phyloP scores from a whole-genome alignment of 192 early-diverging fungal species.

The Backusella macrospora region DNA sequence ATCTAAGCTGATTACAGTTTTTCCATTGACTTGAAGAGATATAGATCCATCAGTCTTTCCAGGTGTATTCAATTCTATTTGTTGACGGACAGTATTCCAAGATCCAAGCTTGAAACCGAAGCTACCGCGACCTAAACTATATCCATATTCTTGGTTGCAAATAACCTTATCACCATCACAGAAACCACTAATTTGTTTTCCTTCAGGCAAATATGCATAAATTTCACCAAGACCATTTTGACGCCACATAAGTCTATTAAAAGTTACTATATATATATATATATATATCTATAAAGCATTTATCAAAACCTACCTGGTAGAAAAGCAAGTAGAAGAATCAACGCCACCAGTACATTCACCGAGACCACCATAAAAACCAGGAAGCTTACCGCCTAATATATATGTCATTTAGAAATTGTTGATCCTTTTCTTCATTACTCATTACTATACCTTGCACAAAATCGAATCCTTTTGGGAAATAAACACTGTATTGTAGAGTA shows the following conservation, averaged over 20 bases:
- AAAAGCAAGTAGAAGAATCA: slow-evolving; percentile 51
- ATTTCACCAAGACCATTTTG: slow-evolving; percentile 51
- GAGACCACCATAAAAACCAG: slow-evolving; percentile 57
- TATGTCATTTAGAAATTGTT: neutral
- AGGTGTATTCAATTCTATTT: slow-evolving; percentile 38
- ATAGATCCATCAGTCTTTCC: slow-evolving; percentile 27
- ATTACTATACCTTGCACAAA: slow-evolving; percentile 46
- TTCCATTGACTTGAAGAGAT: slow-evolving; percentile 23
- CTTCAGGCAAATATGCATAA: slow-evolving; percentile 48
- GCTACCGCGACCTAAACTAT: slow-evolving; percentile 53
- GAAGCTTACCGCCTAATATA: slow-evolving; percentile 54
- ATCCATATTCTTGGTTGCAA: slow-evolving; percentile 57
- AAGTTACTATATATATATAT: neutral
- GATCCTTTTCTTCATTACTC: neutral
- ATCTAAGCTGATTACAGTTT: slow-evolving; percentile 16
- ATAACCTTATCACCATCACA: slow-evolving; percentile 41
- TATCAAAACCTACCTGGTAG: slow-evolving; percentile 44
- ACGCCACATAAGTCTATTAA: slow-evolving; percentile 50
- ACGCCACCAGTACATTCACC: slow-evolving; percentile 52
- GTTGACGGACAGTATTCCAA: slow-evolving; percentile 51
- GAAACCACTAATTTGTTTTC: slow-evolving; percentile 17
- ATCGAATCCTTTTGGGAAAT: slow-evolving; percentile 51
- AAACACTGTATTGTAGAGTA: slow-evolving; percentile 39
- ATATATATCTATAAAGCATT: neutral
- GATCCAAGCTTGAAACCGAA: slow-evolving; percentile 47